Percentiles rank a stretch among this genome's conserved stretches.
These are phyloP conservation scores for Pouteria glomerata DNA, from an alignment of 148 eudicot genomes.

Conservation along the genomic window DNA sequence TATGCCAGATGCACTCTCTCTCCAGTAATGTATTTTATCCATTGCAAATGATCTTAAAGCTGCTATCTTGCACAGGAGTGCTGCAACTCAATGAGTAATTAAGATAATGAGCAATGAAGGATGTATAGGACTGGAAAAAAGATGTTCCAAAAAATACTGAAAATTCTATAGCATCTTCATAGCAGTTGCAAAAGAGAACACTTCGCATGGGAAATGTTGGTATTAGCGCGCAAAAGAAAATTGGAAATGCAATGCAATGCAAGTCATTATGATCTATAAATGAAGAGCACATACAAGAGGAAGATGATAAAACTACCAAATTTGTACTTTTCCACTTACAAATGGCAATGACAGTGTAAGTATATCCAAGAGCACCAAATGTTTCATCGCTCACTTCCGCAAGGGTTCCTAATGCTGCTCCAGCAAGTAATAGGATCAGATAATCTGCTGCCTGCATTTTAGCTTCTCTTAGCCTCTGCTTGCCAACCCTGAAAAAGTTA, in stretches of 20 bases:
- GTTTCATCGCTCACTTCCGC: slow-evolving; percentile 75
- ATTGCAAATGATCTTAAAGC: slow-evolving; percentile 82
- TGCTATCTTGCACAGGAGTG: slow-evolving; percentile 75
- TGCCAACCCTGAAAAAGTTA: slow-evolving; percentile 49
- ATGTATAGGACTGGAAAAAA: not conserved
- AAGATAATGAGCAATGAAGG: slow-evolving; percentile 1
- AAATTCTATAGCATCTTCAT: not conserved
- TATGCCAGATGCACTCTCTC: slow-evolving; percentile 88
- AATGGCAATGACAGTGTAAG: slow-evolving; percentile 81
- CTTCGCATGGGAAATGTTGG: not conserved
- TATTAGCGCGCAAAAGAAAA: too few relatives aligned
- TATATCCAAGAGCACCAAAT: slow-evolving; percentile 79
- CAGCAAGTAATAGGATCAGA: slow-evolving; percentile 82
- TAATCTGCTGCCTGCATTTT: slow-evolving; percentile 80
- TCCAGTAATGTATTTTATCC: slow-evolving; percentile 80
- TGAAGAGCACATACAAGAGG: not conserved
- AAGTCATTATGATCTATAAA: not conserved
- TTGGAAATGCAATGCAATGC: not conserved
- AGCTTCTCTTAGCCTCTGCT: slow-evolving; percentile 91
- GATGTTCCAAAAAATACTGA: not conserved
- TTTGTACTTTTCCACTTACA: slow-evolving; percentile 51
- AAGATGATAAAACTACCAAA: not conserved
- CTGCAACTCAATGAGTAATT: slow-evolving; percentile 38
- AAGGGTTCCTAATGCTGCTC: slow-evolving; percentile 86
- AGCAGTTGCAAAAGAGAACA: not conserved